Evolutionary conservation across 768 basidiomycete species (phyloP).

Genomic region (Hygrophorus pudorinus): DNA sequence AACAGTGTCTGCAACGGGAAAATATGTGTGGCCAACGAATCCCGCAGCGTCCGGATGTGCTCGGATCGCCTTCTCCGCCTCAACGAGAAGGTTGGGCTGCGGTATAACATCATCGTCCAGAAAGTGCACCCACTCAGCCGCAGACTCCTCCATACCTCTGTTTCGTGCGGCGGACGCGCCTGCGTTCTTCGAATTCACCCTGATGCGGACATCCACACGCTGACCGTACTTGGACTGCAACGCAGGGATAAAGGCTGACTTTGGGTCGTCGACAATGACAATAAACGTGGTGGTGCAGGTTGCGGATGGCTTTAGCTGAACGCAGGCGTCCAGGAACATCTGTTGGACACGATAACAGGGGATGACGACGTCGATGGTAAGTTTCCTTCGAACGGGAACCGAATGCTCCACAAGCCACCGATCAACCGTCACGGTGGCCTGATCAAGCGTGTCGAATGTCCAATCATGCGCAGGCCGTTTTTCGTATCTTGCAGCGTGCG

Average conservation of each 20-base stretch:
- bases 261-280: slow-evolving; percentile 47
- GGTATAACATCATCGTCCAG: slow-evolving; percentile 52
- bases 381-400: slow-evolving; percentile 18
- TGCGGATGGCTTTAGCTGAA: slow-evolving; percentile 30
- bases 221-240: slow-evolving; percentile 30
- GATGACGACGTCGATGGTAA: slow-evolving; percentile 47
- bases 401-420: slow-evolving; percentile 23
- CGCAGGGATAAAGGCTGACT: slow-evolving; percentile 26
- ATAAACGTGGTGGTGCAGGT: slow-evolving; percentile 45
- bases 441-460: slow-evolving; percentile 37
- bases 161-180: slow-evolving; percentile 50
- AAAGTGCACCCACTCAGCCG: slow-evolving; percentile 49
- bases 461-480: slow-evolving; percentile 35
- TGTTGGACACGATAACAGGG: slow-evolving; percentile 48
- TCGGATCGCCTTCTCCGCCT: slow-evolving; percentile 38
- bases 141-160: slow-evolving; percentile 41
- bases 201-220: slow-evolving; percentile 44
- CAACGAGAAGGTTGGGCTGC: slow-evolving; percentile 28
- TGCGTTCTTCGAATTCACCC: slow-evolving; percentile 34
- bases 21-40: slow-evolving; percentile 41
- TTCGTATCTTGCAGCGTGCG: slow-evolving; percentile 33
- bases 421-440: slow-evolving; percentile 26
- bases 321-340: slow-evolving; percentile 30
- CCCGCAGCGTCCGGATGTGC: slow-evolving; percentile 37
- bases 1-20: slow-evolving; percentile 36